Evolutionary conservation across 176 grass and related monocot species (phyloP).

Genomic region (Thinopyrum elongatum): DNA sequence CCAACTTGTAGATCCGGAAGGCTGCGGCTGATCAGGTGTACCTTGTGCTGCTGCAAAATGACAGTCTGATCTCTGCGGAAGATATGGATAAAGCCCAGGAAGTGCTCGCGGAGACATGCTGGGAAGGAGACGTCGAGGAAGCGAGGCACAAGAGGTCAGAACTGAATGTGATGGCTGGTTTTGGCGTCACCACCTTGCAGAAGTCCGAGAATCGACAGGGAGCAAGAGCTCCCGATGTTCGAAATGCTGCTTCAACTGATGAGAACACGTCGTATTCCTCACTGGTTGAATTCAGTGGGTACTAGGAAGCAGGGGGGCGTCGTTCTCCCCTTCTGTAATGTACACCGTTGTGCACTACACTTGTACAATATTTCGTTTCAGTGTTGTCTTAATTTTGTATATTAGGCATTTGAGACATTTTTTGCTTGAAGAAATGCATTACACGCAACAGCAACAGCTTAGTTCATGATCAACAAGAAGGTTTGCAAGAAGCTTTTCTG

Average conservation of each 20-base stretch:
- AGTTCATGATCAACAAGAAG: background rate
- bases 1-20: constrained; percentile 67
- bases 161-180: constrained; percentile 54
- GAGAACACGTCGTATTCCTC: constrained; percentile 93
- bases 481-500: background rate
- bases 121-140: constrained; percentile 81
- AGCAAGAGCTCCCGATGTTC: constrained; percentile 9
- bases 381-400: background rate
- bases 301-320: constrained; percentile 29
- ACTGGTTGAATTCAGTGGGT: constrained; percentile 83
- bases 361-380: background rate
- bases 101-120: constrained; percentile 72
- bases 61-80: constrained; percentile 38
- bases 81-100: constrained; percentile 62
- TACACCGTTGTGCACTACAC: background rate
- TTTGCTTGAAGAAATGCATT: background rate
- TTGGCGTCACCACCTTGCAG: constrained; percentile 27
- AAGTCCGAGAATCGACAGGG: constrained; percentile 17
- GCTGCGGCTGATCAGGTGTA: constrained; percentile 90
- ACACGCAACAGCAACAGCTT: background rate
- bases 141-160: constrained; percentile 53
- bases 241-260: constrained; percentile 32
- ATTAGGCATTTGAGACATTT: background rate
- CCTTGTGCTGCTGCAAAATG: constrained; percentile 79
- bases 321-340: background rate